These are phyloP conservation scores for Hypoxylon sp. DNA, from an alignment of 2,329 filamentous ascomycete species.

Conservation along the genomic window DNA sequence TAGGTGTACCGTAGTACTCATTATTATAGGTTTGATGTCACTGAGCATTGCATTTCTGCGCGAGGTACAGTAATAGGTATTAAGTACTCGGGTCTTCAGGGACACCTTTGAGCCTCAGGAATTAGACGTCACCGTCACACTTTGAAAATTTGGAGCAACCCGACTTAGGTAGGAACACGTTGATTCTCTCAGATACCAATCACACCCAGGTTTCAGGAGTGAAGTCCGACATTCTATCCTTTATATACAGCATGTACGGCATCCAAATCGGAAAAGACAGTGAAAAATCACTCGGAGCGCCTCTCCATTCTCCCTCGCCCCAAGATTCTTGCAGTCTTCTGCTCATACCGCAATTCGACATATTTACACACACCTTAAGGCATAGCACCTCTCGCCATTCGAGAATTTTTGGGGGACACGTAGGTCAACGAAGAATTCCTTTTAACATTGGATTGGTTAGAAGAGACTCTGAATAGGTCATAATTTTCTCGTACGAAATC, in stretches of 20 bases:
- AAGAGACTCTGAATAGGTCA: slow-evolving; percentile 22
- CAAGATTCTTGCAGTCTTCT: background rate
- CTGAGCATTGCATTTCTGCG: background rate
- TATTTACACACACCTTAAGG: background rate
- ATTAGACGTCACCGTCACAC: background rate
- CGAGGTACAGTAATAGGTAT: background rate
- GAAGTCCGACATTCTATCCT: slow-evolving; percentile 19
- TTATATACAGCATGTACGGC: slow-evolving; percentile 33
- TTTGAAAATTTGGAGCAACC: slow-evolving; percentile 9
- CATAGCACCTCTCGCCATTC: slow-evolving; percentile 1
- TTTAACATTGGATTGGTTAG: slow-evolving; percentile 26
- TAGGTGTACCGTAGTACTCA: slow-evolving; percentile 13
- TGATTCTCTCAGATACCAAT: slow-evolving; percentile 19
- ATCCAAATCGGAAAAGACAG: slow-evolving; percentile 33
- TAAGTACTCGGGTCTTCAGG: background rate
- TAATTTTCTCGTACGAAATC: slow-evolving; percentile 4
- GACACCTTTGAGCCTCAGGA: slow-evolving; percentile 13
- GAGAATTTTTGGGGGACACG: slow-evolving; percentile 8
- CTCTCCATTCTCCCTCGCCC: slow-evolving; percentile 5
- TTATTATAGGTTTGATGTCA: slow-evolving; percentile 16
- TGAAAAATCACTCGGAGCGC: slow-evolving; percentile 26
- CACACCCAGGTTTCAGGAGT: slow-evolving; percentile 8
- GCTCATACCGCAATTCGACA: background rate
- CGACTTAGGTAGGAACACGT: slow-evolving; percentile 7
- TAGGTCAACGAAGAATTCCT: slow-evolving; percentile 34